Evolutionary conservation across 495 filamentous ascomycete genomes (phyloP), one percentile per base, ranked within the genome.

Genomic region (Xylaria curta): DNA sequence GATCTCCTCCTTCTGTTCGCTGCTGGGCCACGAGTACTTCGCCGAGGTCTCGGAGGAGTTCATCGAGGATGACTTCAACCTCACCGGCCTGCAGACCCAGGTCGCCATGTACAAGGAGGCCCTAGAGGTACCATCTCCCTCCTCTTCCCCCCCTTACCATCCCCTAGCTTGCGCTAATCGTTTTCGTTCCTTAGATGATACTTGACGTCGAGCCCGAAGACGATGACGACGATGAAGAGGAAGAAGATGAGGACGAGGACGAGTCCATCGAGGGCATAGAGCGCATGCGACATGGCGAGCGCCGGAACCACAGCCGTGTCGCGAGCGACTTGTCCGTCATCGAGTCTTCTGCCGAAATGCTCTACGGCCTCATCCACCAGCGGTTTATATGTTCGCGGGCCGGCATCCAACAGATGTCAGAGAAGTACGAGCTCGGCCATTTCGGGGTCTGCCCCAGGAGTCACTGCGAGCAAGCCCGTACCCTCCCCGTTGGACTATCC

Each of bases 41-140:
- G 97, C 97, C 63, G 96, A 99, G 81, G 95, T 99, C 53, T 94
- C 93, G 26, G 96, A 99, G 82, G 96, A 99, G 72, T 99, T 99
- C 79, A 98, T 99, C 76, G 96, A 99, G 81, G 96, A 99, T 89
- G 96, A 99, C 80, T 99, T 99, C 85, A 99, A 99, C 83, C 86
- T 99, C 66, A 99, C 96, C 4, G 96, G 96, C 28, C 87, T 99
- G 72, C 93, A 97, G 82, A 92, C 89, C 44, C 94, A 98, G 83
- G 96, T 99, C 63, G 93, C 94, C 68, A 98, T 97, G 95, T 99
- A 99, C 80, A 99, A 98, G 81, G 96, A 99, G 83, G 96, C 96
- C 0, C 76, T 89, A 13, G 87, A 89, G 82, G 87, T 88, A 78
- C 31, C 38, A 7, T 9, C 44, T n/a, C 12, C 42, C 31, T 54